A percentile compares a stretch with the other conserved stretches of the same genome.
These are phyloP conservation scores for Candida tunisiensis DNA, from an alignment of 1,139 yeast species.

Conservation along the genomic window DNA sequence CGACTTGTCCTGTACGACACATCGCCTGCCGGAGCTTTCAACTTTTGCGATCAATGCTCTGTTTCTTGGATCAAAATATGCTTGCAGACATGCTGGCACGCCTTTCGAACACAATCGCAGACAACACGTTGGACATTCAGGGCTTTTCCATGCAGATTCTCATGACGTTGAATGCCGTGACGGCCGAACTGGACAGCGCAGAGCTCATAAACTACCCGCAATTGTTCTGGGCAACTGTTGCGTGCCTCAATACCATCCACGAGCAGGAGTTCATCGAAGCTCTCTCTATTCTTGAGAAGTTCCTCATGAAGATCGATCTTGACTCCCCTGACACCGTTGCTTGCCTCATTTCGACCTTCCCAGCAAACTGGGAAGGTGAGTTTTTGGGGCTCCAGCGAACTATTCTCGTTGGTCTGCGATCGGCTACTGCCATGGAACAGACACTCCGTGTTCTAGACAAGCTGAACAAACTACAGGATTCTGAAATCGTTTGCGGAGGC, in stretches of 20 bases:
- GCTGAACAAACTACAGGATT: conserved; percentile 47
- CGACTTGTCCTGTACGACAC: conserved; percentile 94
- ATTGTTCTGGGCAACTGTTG: conserved; percentile 90
- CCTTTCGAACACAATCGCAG: conserved; percentile 83
- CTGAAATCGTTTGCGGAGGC: conserved; percentile 63
- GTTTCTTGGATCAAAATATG: conserved; percentile 75
- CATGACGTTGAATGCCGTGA: conserved; percentile 86
- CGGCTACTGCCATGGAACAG: conserved; percentile 66
- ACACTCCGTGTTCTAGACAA: conserved; percentile 60
- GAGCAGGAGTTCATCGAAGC: conserved; percentile 90
- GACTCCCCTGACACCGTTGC: conserved; percentile 77
- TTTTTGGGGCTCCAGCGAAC: conserved; percentile 78
- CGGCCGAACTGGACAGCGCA: conserved; percentile 67
- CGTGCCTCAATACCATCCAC: conserved; percentile 76
- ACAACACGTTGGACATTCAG: conserved; percentile 76
- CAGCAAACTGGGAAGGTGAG: conserved; percentile 90
- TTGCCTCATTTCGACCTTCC: conserved; percentile 71
- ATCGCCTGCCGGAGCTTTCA: conserved; percentile 95
- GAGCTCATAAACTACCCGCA: conserved; percentile 82
- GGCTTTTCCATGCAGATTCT: conserved; percentile 95
- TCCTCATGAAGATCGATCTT: conserved; percentile 72
- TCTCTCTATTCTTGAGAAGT: conserved; percentile 62
- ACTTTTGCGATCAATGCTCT: conserved; percentile 64
- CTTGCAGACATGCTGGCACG: conserved; percentile 88
- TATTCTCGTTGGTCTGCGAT: conserved; percentile 67